A percentile compares a stretch with the other conserved stretches of the same genome.
phyloP scores from a whole-genome alignment of 2,329 filamentous ascomycete species.

The Chaetomium sp. region DNA sequence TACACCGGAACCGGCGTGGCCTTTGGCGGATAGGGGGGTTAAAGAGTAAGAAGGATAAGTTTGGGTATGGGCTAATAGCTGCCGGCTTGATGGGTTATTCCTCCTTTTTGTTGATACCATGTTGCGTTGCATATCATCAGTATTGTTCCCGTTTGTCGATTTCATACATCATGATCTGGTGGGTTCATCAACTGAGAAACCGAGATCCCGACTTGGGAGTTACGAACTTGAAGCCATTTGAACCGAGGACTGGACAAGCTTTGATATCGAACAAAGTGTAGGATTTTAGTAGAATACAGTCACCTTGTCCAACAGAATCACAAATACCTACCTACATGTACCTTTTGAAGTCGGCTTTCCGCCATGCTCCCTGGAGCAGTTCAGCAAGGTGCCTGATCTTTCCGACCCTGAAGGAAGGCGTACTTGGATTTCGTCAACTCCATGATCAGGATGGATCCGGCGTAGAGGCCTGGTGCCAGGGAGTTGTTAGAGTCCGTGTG shows the following conservation, averaged over 20 bases:
- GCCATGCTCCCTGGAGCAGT: conserved; percentile 21
- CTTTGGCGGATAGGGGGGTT: not conserved
- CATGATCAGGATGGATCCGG: conserved; percentile 8
- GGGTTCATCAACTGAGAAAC: too few species aligned
- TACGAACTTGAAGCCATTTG: too few species aligned
- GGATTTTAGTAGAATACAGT: too few species aligned
- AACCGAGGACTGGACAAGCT: too few species aligned
- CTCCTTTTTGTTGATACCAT: too few species aligned
- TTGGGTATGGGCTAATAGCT: not conserved
- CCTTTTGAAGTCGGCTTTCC: conserved; percentile 21
- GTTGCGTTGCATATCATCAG: not conserved
- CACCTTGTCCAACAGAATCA: too few species aligned
- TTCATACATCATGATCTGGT: too few species aligned
- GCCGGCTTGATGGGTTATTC: not conserved
- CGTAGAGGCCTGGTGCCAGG: not conserved
- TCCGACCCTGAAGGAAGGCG: conserved; percentile 8
- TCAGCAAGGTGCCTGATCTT: conserved; percentile 11
- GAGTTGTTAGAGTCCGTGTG: not conserved
- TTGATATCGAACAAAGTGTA: too few species aligned
- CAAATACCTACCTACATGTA: too few species aligned
- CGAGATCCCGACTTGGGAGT: too few species aligned
- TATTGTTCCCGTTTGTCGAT: too few species aligned
- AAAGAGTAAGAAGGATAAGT: not conserved
- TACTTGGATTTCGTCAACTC: conserved; percentile 21
- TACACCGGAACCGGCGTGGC: not conserved